Percentiles rank a stretch among this genome's conserved stretches.
Conservation (phyloP, 192 early-diverging fungal species). For the Hyaloraphidium curvatum region DNA sequence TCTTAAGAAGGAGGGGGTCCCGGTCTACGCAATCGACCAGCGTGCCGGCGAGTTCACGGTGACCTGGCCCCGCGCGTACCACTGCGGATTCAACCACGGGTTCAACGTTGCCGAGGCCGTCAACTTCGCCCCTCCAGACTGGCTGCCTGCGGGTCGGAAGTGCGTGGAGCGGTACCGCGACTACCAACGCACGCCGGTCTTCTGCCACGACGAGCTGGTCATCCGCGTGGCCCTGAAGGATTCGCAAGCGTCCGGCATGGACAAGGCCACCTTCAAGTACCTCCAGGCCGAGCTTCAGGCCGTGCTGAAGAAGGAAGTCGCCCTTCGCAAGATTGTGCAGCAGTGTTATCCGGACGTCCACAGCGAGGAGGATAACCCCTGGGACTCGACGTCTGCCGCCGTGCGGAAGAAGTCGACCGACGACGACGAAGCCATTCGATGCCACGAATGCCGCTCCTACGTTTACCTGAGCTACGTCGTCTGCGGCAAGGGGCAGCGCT, state of each 20-base stretch:
- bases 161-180: constrained; percentile 66
- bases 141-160: constrained; percentile 62
- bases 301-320: not conserved
- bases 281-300: not conserved
- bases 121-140: constrained; percentile 86
- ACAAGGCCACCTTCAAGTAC: constrained; percentile 17
- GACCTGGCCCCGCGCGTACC: constrained; percentile 87
- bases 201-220: constrained; percentile 89
- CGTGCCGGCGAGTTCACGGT: constrained; percentile 82
- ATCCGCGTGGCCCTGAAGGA: constrained; percentile 30
- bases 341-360: constrained; percentile 26
- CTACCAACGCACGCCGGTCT: constrained; percentile 64
- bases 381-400: too few species aligned
- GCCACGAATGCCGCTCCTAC: too few species aligned
- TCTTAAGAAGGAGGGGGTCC: constrained; percentile 49
- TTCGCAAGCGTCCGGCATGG: constrained; percentile 4
- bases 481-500: too few species aligned
- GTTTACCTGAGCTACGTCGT: too few species aligned
- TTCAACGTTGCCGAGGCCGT: constrained; percentile 94
- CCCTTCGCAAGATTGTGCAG: constrained; percentile 17
- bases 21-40: constrained; percentile 64
- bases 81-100: constrained; percentile 95
- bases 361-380: constrained; percentile 35
- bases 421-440: too few species aligned
- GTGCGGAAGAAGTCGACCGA: too few species aligned